Evolutionary conservation across 192 early-diverging fungal species (phyloP), one percentile per base, ranked within the genome.

Genomic region (Oehlia diaphana): DNA sequence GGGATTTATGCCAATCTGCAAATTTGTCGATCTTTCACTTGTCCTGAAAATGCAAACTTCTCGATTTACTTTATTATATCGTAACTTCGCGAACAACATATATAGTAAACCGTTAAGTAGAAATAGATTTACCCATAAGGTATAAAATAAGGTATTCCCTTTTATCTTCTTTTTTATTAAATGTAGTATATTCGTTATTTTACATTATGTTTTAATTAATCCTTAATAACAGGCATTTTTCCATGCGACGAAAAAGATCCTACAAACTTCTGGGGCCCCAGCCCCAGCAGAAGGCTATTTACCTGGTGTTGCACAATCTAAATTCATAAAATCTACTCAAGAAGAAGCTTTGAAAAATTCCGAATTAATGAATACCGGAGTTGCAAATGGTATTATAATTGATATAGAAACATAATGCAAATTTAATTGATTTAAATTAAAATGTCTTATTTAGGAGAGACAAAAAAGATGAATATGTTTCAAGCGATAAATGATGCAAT

Each of bases 401-500:
- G 33, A 63, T 42, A 5, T 42, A 37, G 35, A 37, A 37, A 37
- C 0, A 49, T 14, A 35, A 23, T 64, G 12, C 31, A 9, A 23
- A 53, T 61, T 37, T 62, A 37, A 62, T 31, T 21, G 23, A 1
- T 63, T 58, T 31, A 62, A 21, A 39, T 35, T 71, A 16, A 10
- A 74, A 13, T 66, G 7, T 9, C 58, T 26, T 28, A 3, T 13
- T 6, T 58, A 88, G 92, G 86, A 9, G 91, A 93, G 74, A 95
- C 94, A 5, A 92, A 93, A 79, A 96, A 95, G 80, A 92, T 97
- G 90, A 99, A 99, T 87, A 88, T 95, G 72, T 98, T 93, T 85
- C 97, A 98, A 82, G 89, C 95, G 5, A 89, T 99, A 21, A 99
- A 99, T 86, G 95, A 97, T 83, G 96, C 97, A n/a, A 90, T 99